Conservation (phyloP, 371 early-diverging fungal genomes). For the Mucor lusitanicus region DNA sequence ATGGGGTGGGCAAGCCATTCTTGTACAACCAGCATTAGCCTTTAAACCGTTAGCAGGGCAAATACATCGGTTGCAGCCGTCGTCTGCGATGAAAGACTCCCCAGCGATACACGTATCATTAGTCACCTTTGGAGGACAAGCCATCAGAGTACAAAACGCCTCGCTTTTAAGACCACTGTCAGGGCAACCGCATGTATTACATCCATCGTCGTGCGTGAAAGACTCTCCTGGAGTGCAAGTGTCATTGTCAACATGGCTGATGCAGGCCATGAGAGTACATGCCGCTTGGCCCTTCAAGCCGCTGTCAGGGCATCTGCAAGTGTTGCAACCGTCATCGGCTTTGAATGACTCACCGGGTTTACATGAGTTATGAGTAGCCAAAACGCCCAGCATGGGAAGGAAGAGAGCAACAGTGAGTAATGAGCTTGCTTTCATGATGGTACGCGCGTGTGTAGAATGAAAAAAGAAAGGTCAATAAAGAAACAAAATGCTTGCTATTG, state of each 20-base stretch:
- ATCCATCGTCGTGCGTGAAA: not conserved
- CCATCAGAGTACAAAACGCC: not conserved
- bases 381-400: not conserved
- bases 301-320: not conserved
- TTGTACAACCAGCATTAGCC: constrained; percentile 3
- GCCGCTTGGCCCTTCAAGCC: not conserved
- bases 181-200: not conserved
- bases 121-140: not conserved
- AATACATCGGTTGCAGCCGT: not conserved
- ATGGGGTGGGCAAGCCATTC: not conserved
- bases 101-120: not conserved
- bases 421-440: not conserved
- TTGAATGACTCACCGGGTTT: not conserved
- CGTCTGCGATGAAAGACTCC: not conserved
- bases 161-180: not conserved
- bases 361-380: not conserved
- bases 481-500: not conserved
- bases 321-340: not conserved
- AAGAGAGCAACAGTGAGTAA: not conserved
- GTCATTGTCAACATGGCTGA: not conserved
- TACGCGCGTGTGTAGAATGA: not conserved
- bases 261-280: not conserved
- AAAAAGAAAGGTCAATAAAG: not conserved
- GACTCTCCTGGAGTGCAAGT: not conserved
- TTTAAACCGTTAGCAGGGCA: constrained; percentile 2